A percentile compares a stretch with the other conserved stretches of the same genome.
These are phyloP conservation scores for Phaffia tasmanica DNA, from an alignment of 768 basidiomycete genomes.

Conservation along the genomic window DNA sequence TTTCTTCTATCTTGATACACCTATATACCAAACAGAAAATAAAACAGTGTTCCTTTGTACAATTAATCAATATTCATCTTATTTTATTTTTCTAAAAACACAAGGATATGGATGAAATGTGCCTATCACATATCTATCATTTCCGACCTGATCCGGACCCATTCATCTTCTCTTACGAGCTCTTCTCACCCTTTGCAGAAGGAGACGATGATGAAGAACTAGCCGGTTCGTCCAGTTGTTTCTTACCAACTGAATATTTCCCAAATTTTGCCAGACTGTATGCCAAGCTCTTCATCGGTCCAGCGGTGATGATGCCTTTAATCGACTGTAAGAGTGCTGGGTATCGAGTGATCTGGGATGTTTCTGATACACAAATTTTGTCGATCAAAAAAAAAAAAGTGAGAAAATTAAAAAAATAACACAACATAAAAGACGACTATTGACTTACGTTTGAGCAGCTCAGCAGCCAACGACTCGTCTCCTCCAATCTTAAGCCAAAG, in stretches of 20 bases:
- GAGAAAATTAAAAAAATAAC: background rate
- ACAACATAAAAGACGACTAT: background rate
- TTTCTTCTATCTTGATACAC: no score
- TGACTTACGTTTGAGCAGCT: slow-evolving; percentile 40
- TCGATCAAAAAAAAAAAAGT: background rate
- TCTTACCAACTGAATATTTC: slow-evolving; percentile 62
- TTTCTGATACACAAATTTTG: slow-evolving; percentile 46
- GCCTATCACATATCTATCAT: no score
- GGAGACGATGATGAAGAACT: no score
- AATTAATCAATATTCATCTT: no score
- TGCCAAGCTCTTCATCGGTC: slow-evolving; percentile 61
- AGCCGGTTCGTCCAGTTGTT: no score
- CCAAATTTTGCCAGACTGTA: slow-evolving; percentile 66
- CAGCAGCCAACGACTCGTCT: slow-evolving; percentile 48
- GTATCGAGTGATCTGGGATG: slow-evolving; percentile 62
- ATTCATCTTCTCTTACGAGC: no score
- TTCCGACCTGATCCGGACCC: no score
- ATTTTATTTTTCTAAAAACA: no score
- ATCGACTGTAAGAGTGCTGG: slow-evolving; percentile 74
- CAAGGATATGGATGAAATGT: no score
- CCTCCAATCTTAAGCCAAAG: slow-evolving; percentile 65
- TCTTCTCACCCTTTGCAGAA: no score
- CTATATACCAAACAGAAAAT: no score
- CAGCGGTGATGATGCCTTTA: slow-evolving; percentile 77
- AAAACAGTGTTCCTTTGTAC: no score